Evolutionary conservation across 2,329 filamentous ascomycete species (phyloP).

Genomic region (Neodidymelliopsis sp.): DNA sequence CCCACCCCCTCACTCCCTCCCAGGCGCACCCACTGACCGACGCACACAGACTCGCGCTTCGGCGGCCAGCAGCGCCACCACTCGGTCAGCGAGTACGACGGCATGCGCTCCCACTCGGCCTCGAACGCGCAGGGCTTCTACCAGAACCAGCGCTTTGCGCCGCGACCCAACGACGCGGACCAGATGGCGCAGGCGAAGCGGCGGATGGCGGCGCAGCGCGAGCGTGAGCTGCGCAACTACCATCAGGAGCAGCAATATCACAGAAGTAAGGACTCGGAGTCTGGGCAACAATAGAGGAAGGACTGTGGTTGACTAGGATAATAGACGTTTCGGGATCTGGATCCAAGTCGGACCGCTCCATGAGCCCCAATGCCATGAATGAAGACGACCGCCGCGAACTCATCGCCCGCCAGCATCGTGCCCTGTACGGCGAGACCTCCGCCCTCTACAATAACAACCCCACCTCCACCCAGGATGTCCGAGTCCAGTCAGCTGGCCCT

Average conservation of each 20-base stretch:
- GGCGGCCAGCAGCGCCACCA: conserved; percentile 76
- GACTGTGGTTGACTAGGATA: conserved; percentile 62
- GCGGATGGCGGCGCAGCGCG: conserved; percentile 98
- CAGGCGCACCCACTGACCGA: conserved; percentile 18
- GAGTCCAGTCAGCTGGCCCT: conserved; percentile 65
- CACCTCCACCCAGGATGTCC: conserved; percentile 70
- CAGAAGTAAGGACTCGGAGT: conserved; percentile 90
- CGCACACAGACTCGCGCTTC: conserved; percentile 69
- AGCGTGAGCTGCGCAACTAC: conserved; percentile 98
- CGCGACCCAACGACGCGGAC: conserved; percentile 89
- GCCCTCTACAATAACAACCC: conserved; percentile 74
- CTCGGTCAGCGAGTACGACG: conserved; percentile 84
- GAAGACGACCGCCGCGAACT: conserved; percentile 96
- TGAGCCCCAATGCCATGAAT: conserved; percentile 86
- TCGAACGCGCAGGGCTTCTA: conserved; percentile 94
- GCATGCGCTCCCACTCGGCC: conserved; percentile 73
- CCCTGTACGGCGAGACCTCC: conserved; percentile 81
- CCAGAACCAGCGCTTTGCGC: conserved; percentile 89
- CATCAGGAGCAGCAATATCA: conserved; percentile 99
- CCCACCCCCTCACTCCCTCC: background rate
- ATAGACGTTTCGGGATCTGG: conserved; percentile 74
- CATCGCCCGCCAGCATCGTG: conserved; percentile 93
- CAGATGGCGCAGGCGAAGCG: conserved; percentile 99
- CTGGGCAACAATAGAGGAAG: conserved; percentile 67
- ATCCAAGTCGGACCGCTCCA: conserved; percentile 83